phyloP scores from a whole-genome alignment of 306 rosid genomes.

The Erythrophleum fordii region DNA sequence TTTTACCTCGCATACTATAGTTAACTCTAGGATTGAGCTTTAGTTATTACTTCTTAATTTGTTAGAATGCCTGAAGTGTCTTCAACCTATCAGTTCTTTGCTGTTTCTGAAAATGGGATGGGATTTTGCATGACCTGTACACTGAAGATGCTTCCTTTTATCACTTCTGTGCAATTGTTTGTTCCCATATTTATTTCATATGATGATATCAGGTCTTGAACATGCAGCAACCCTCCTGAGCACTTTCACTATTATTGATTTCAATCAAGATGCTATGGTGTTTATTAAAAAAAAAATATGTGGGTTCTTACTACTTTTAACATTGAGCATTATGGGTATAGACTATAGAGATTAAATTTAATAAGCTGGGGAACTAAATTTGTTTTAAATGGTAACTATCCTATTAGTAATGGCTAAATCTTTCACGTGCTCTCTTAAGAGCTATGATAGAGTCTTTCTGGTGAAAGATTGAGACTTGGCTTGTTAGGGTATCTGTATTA shows the following conservation, averaged over 20 bases:
- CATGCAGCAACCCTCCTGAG: neutral
- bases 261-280: constrained; percentile 3
- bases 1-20: neutral
- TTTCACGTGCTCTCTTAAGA: constrained; percentile 21
- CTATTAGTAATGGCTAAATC: neutral
- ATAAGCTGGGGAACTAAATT: too few species aligned
- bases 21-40: constrained; percentile 22
- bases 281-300: neutral
- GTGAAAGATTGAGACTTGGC: neutral
- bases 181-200: constrained; percentile 9
- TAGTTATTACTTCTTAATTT: neutral
- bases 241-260: neutral
- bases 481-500: neutral
- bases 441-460: constrained; percentile 2
- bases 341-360: neutral
- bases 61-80: neutral
- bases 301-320: neutral
- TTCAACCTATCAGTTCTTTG: constrained; percentile 2
- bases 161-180: constrained; percentile 18
- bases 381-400: neutral
- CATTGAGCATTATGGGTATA: neutral
- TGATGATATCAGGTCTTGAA: constrained; percentile 1
- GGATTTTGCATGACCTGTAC: constrained; percentile 18
- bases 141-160: neutral
- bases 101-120: neutral